Percentiles rank a stretch among this genome's conserved stretches.
phyloP scores from a whole-genome alignment of 78 protist species.

The Tieghemostelium lacteum region DNA sequence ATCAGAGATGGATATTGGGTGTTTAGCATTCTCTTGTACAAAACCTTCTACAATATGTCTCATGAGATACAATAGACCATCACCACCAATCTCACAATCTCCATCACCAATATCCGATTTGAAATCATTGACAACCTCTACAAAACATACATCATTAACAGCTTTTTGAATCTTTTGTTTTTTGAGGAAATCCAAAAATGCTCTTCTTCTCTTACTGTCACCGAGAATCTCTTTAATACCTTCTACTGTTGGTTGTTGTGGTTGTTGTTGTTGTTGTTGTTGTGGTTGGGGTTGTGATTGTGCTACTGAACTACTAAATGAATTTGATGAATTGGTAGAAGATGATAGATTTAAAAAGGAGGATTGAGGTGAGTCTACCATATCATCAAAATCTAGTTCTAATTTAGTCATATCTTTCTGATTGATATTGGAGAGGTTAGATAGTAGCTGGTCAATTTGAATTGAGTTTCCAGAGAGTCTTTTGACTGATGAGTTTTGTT shows the following conservation, averaged over 20 bases:
- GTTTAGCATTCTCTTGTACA: constrained; percentile 44
- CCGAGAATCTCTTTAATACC: constrained; percentile 33
- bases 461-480: neutral
- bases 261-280: neutral
- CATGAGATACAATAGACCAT: constrained; percentile 49
- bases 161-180: constrained; percentile 50
- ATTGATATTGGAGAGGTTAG: constrained; percentile 31
- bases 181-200: constrained; percentile 59
- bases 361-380: constrained; percentile 4
- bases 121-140: constrained; percentile 67
- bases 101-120: constrained; percentile 25
- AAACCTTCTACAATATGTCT: constrained; percentile 61
- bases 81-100: constrained; percentile 18
- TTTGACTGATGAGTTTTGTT: neutral
- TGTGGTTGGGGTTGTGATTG: neutral
- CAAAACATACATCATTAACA: constrained; percentile 72
- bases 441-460: constrained; percentile 48
- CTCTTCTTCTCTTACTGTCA: constrained; percentile 37
- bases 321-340: neutral
- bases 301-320: neutral
- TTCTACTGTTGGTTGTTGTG: no score
- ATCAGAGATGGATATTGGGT: constrained; percentile 58
- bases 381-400: constrained; percentile 15
- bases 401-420: neutral
- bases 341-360: constrained; percentile 28